These are phyloP conservation scores for Lachancea thermotolerans DNA, from an alignment of 805 yeast genomes.

Conservation along the genomic window DNA sequence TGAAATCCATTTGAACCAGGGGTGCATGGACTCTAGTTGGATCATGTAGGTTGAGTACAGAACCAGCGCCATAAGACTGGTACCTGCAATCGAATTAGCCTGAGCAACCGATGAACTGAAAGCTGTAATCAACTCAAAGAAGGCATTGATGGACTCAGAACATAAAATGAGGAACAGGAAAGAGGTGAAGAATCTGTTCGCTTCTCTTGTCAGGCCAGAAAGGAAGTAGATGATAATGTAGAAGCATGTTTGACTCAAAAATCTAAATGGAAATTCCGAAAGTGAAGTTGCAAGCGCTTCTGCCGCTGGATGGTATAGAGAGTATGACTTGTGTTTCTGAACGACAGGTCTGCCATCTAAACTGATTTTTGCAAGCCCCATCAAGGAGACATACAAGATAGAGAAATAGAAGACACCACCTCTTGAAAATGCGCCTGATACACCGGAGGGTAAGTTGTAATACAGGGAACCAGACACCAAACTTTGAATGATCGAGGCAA, in stretches of 20 bases:
- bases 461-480: constrained; percentile 59
- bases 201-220: constrained; percentile 41
- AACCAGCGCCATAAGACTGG: constrained; percentile 40
- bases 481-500: constrained; percentile 43
- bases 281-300: constrained; percentile 60
- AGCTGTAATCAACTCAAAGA: constrained; percentile 51
- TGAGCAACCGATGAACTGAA: constrained; percentile 40
- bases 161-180: constrained; percentile 34
- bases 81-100: constrained; percentile 54
- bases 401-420: constrained; percentile 60
- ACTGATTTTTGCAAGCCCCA: constrained; percentile 44
- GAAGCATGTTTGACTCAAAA: constrained; percentile 40
- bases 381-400: constrained; percentile 45
- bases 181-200: constrained; percentile 50
- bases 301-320: constrained; percentile 67
- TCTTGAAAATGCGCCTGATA: constrained; percentile 55
- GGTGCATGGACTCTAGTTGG: constrained; percentile 50
- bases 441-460: constrained; percentile 43
- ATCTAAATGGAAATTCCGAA: constrained; percentile 58
- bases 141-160: constrained; percentile 26
- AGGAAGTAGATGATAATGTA: constrained; percentile 50
- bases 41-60: constrained; percentile 59
- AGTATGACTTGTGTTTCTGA: constrained; percentile 63
- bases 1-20: constrained; percentile 61
- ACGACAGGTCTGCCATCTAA: constrained; percentile 53